These are phyloP conservation scores for Scheffersomyces titani DNA, from an alignment of 1,139 yeast genomes.

Conservation along the genomic window DNA sequence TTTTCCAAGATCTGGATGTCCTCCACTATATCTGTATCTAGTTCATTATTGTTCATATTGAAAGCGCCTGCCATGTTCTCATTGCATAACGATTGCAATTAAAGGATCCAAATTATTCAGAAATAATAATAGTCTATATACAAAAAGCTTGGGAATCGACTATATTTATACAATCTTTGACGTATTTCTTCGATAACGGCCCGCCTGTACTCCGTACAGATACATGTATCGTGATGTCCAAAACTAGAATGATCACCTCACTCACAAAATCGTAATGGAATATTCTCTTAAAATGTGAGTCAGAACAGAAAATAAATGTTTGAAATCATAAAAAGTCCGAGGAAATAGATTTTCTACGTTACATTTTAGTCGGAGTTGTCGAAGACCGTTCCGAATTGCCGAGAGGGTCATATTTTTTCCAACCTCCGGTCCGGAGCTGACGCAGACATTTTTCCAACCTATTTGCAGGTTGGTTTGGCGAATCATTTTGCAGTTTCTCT, in stretches of 20 bases:
- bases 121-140: neutral
- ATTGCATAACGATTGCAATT: neutral
- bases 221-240: neutral
- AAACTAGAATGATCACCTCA: neutral
- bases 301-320: neutral
- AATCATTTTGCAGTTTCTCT: neutral
- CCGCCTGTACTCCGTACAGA: neutral
- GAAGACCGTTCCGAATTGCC: neutral
- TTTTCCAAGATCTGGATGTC: neutral
- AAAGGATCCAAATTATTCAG: neutral
- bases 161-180: neutral
- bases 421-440: neutral
- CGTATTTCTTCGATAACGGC: neutral
- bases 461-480: neutral
- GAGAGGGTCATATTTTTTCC: neutral
- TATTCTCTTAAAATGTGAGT: neutral
- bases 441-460: neutral
- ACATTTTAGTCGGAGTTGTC: neutral
- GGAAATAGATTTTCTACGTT: neutral
- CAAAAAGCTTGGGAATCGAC: neutral
- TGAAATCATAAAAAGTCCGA: neutral
- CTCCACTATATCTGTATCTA: slow-evolving; percentile 1
- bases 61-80: neutral
- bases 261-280: neutral
- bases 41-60: neutral